Conservation (phyloP, 1,284 basidiomycete genomes). For the Testicularia cyperi region DNA sequence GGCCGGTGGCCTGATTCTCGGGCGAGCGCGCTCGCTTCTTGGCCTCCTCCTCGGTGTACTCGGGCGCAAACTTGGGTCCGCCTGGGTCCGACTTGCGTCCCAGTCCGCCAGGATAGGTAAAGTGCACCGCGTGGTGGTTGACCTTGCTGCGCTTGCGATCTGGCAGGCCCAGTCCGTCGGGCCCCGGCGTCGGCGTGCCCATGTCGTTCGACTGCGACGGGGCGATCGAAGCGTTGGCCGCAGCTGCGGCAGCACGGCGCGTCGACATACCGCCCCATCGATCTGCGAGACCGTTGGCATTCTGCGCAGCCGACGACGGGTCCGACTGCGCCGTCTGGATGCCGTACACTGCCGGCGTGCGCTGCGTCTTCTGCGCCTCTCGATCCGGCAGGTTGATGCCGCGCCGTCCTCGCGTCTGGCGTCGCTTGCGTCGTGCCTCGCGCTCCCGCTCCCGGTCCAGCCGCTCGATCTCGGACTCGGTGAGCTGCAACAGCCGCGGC, state of each 20-base stretch:
- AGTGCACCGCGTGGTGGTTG: constrained; percentile 51
- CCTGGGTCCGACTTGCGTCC: constrained; percentile 41
- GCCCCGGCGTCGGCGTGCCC: constrained; percentile 44
- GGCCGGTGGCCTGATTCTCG: constrained; percentile 34
- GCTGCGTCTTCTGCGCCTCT: constrained; percentile 85
- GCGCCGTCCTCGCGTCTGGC: constrained; percentile 82
- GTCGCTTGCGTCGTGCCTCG: constrained; percentile 79
- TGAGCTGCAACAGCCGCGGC: constrained; percentile 83
- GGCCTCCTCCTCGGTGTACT: constrained; percentile 36
- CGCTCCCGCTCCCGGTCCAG: constrained; percentile 91
- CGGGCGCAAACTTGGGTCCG: constrained; percentile 40
- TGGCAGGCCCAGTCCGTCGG: constrained; percentile 28
- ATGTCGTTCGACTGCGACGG: constrained; percentile 35
- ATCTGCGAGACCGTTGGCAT: constrained; percentile 20
- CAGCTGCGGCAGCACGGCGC: constrained; percentile 49
- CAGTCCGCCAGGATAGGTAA: constrained; percentile 53
- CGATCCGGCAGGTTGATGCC: constrained; percentile 89
- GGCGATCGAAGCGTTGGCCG: constrained; percentile 49
- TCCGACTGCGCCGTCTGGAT: constrained; percentile 48
- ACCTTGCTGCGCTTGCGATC: constrained; percentile 40
- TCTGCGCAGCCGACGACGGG: constrained; percentile 10
- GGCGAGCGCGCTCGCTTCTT: constrained; percentile 34
- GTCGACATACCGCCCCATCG: constrained; percentile 36
- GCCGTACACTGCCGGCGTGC: constrained; percentile 62
- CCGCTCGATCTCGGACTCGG: constrained; percentile 78